Percentiles rank a stretch among this genome's conserved stretches.
Evolutionary conservation across 2,329 filamentous ascomycete species (phyloP).

Genomic region (Ophiocordyceps camponoti-floridani): DNA sequence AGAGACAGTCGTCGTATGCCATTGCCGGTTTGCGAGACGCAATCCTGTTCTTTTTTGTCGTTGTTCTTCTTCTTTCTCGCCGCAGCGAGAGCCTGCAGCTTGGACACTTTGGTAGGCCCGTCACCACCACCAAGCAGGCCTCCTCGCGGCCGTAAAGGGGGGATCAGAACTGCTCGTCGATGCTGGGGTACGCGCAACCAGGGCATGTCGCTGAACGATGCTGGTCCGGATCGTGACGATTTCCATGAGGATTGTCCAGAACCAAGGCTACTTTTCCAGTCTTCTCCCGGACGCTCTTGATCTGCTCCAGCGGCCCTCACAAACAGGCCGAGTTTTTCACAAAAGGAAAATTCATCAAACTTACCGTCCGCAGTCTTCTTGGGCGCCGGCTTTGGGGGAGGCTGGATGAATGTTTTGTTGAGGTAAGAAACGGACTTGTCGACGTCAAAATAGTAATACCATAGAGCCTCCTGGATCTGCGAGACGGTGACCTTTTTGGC

Average conservation of each 20-base stretch:
- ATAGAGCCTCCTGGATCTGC: constrained; percentile 78
- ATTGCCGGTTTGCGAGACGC: constrained; percentile 8
- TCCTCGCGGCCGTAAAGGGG: constrained; percentile 33
- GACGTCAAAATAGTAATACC: constrained; percentile 92
- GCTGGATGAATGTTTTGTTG: constrained; percentile 40
- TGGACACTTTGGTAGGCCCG: constrained; percentile 56
- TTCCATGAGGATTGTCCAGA: background rate
- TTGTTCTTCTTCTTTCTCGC: constrained; percentile 70
- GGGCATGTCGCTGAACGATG: constrained; percentile 62
- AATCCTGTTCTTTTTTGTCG: constrained; percentile 27
- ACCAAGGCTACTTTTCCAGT: background rate
- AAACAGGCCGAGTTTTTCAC: constrained; percentile 9
- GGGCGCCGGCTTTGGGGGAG: constrained; percentile 14
- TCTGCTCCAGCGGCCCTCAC: constrained; percentile 15
- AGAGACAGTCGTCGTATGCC: constrained; percentile 15
- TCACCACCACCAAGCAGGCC: constrained; percentile 65
- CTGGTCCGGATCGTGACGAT: background rate
- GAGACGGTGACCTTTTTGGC: constrained; percentile 34
- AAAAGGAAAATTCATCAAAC: constrained; percentile 16
- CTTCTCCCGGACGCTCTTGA: constrained; percentile 5
- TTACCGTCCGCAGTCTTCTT: constrained; percentile 26
- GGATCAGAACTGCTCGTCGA: constrained; percentile 46
- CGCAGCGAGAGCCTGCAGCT: constrained; percentile 77
- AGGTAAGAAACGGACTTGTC: constrained; percentile 72
- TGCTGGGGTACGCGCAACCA: constrained; percentile 61